Percentiles rank a stretch among this genome's conserved stretches.
Conservation (phyloP, 179 eudicot species). For the Corrigiola litoralis region DNA sequence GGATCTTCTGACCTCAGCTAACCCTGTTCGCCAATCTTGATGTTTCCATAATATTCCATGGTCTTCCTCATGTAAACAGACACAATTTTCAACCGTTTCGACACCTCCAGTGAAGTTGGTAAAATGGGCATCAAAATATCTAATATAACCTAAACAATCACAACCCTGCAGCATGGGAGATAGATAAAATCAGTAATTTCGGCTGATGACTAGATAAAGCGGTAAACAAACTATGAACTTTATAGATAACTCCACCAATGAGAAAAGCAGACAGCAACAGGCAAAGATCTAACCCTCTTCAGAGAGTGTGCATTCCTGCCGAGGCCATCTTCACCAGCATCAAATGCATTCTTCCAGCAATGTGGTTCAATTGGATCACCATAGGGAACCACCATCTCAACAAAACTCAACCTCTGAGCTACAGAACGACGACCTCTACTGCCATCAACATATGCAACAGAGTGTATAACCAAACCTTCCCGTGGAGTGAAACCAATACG, state of each 20-base stretch:
- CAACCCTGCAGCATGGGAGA: slow-evolving; percentile 61
- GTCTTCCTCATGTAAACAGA: slow-evolving; percentile 96
- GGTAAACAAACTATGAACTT: no score
- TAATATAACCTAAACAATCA: slow-evolving; percentile 86
- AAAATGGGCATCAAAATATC: slow-evolving; percentile 92
- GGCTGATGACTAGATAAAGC: not conserved
- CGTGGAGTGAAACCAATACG: slow-evolving; percentile 85
- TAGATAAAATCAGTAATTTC: not conserved
- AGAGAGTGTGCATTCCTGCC: slow-evolving; percentile 95
- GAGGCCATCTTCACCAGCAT: slow-evolving; percentile 96
- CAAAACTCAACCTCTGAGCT: slow-evolving; percentile 91
- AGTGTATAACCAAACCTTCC: slow-evolving; percentile 83
- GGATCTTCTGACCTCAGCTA: slow-evolving; percentile 91
- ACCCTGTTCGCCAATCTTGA: slow-evolving; percentile 98
- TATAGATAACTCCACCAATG: not conserved
- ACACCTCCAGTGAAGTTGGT: slow-evolving; percentile 94
- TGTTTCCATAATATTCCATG: slow-evolving; percentile 97
- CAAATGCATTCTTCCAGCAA: slow-evolving; percentile 95
- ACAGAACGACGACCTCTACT: slow-evolving; percentile 84
- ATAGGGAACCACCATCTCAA: slow-evolving; percentile 96
- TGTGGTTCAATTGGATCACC: slow-evolving; percentile 97
- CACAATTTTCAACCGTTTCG: slow-evolving; percentile 91
- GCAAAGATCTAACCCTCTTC: slow-evolving; percentile 55
- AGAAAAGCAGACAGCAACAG: not conserved
- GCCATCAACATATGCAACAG: slow-evolving; percentile 89